A percentile compares a stretch with the other conserved stretches of the same genome.
Conservation (phyloP, 2,329 filamentous ascomycete genomes). For the Bipolaris oryzae region DNA sequence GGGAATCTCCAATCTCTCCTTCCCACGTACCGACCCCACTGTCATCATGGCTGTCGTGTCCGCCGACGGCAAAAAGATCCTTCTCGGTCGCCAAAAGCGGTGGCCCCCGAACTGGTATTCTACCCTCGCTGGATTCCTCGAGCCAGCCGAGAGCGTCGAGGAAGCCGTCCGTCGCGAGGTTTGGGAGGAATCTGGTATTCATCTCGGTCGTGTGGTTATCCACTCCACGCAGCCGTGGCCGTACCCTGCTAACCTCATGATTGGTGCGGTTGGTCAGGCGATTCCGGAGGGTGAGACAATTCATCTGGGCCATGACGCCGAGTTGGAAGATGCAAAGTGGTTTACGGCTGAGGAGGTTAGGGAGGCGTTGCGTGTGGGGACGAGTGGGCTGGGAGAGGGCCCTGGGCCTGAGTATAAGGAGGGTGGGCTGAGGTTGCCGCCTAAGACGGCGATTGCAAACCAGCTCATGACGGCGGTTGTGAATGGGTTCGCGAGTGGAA, state of each 20-base stretch:
- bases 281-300: constrained; percentile 80
- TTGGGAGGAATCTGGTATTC: constrained; percentile 58
- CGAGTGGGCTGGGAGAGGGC: constrained; percentile 69
- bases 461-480: constrained; percentile 81
- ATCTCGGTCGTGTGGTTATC: constrained; percentile 57
- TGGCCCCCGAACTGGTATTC: constrained; percentile 88
- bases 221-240: constrained; percentile 61
- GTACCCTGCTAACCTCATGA: constrained; percentile 61
- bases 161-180: constrained; percentile 59
- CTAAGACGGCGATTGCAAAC: constrained; percentile 88
- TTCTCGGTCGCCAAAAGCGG: constrained; percentile 83
- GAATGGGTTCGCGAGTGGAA: constrained; percentile 69
- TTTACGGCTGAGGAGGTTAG: constrained; percentile 80
- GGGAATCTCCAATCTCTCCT: constrained; percentile 87
- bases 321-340: constrained; percentile 90
- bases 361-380: constrained; percentile 72
- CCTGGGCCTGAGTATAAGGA: constrained; percentile 72
- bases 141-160: constrained; percentile 58
- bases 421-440: constrained; percentile 79
- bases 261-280: constrained; percentile 81
- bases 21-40: constrained; percentile 90
- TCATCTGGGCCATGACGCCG: constrained; percentile 83
- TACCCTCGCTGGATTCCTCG: constrained; percentile 69
- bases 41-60: constrained; percentile 95
- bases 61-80: constrained; percentile 73